Percentiles rank a stretch among this genome's conserved stretches.
Evolutionary conservation across 2,329 filamentous ascomycete species (phyloP).

Genomic region (Sporothrix mexicana): DNA sequence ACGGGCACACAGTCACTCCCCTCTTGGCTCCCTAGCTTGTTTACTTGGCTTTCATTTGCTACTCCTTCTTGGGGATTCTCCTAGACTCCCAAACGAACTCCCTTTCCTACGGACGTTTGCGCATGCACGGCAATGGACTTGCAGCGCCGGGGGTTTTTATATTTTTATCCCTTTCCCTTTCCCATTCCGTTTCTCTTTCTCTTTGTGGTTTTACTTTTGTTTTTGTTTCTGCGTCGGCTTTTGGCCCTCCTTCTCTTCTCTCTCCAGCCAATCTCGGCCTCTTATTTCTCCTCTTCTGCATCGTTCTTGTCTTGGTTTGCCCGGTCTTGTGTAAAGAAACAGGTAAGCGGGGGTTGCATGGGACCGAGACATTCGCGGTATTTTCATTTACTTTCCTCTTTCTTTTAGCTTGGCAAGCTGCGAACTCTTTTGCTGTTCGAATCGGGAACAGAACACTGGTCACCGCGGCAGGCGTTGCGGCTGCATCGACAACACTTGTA

Average conservation of each 20-base stretch:
- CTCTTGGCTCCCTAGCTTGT: background rate
- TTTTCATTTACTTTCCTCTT: background rate
- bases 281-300: background rate
- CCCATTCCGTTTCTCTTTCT: background rate
- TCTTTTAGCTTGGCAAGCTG: background rate
- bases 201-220: background rate
- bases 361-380: constrained; percentile 9
- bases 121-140: background rate
- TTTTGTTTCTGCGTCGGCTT: background rate
- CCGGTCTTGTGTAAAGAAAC: background rate
- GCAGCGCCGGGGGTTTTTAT: background rate
- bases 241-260: background rate
- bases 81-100: background rate
- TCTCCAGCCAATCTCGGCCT: background rate
- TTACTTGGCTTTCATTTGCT: background rate
- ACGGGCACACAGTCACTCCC: background rate
- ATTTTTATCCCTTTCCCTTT: too few relatives aligned
- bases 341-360: background rate
- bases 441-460: too few relatives aligned
- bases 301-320: background rate
- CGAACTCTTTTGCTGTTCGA: background rate
- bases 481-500: background rate
- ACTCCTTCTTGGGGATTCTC: background rate
- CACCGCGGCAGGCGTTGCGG: background rate
- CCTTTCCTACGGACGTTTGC: constrained; percentile 8